Conservation (phyloP, 805 yeast genomes). For the Torulaspora delbrueckii region DNA sequence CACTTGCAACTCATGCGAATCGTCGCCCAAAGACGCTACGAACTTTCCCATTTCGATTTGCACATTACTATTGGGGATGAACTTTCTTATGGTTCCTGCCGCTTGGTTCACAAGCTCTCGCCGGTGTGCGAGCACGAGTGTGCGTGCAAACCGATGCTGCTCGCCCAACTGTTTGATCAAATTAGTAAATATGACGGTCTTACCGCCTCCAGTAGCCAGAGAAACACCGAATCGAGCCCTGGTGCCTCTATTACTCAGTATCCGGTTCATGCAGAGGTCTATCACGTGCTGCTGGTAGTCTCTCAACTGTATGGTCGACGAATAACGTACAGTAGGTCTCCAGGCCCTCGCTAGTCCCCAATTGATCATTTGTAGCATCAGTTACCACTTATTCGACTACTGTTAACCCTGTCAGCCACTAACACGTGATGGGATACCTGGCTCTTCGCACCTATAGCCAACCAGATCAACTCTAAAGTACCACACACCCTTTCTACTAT, state of each 20-base stretch:
- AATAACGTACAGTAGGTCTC: neutral
- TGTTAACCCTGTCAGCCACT: neutral
- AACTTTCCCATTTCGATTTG: constrained; percentile 65
- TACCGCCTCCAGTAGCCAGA: constrained; percentile 93
- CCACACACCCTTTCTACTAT: neutral
- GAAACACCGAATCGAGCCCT: constrained; percentile 66
- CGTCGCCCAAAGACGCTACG: constrained; percentile 35
- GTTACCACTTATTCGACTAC: neutral
- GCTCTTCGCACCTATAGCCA: neutral
- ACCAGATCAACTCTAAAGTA: neutral
- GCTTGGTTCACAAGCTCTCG: constrained; percentile 77
- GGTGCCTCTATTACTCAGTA: constrained; percentile 37
- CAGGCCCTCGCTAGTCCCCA: neutral
- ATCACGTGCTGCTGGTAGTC: constrained; percentile 73
- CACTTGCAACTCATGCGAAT: constrained; percentile 46
- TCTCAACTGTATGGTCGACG: constrained; percentile 31
- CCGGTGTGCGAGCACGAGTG: constrained; percentile 71
- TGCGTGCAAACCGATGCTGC: constrained; percentile 17
- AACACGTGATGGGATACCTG: neutral
- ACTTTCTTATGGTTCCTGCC: constrained; percentile 40
- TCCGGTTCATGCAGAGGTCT: constrained; percentile 45
- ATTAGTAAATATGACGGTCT: constrained; percentile 71
- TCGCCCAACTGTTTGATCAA: constrained; percentile 40
- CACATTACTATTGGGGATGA: constrained; percentile 49
- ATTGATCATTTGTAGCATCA: neutral